Conservation (phyloP, 1,284 basidiomycete genomes). For the Vanrija humicola region DNA sequence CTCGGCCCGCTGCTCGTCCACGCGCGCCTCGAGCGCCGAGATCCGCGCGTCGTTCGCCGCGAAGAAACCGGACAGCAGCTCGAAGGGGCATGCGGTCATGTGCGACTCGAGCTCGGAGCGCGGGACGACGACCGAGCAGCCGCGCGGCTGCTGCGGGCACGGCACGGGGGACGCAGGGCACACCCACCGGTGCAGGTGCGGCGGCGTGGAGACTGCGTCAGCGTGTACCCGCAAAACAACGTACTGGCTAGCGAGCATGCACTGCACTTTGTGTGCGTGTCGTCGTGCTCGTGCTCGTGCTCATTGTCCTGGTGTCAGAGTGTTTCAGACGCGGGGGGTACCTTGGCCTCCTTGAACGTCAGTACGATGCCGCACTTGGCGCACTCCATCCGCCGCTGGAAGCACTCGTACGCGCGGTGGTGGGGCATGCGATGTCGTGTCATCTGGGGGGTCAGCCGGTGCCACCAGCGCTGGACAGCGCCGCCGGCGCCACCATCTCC, state of each 20-base stretch:
- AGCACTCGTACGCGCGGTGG: constrained; percentile 43
- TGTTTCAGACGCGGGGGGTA: not conserved
- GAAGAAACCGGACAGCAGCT: constrained; percentile 61
- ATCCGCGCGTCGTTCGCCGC: constrained; percentile 53
- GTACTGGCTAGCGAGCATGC: constrained; percentile 10
- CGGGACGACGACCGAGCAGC: constrained; percentile 58
- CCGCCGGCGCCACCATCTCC: constrained; percentile 44
- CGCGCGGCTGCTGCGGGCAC: constrained; percentile 56
- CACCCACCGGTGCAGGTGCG: constrained; percentile 26
- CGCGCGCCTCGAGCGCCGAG: constrained; percentile 45
- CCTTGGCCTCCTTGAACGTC: constrained; percentile 27
- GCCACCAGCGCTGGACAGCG: constrained; percentile 16
- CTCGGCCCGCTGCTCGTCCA: constrained; percentile 57
- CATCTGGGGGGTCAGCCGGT: constrained; percentile 22
- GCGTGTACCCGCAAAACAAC: too few species aligned
- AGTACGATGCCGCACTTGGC: constrained; percentile 27
- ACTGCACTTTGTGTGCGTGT: constrained; percentile 9
- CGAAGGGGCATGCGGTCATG: constrained; percentile 57
- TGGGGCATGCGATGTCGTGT: constrained; percentile 30
- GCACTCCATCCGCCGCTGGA: constrained; percentile 41
- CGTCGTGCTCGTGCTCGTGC: not conserved
- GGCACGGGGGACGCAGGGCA: constrained; percentile 47
- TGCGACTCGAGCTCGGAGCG: constrained; percentile 54
- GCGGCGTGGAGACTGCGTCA: not conserved
- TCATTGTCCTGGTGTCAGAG: constrained; percentile 1